phyloP scores from a whole-genome alignment of 2,329 filamentous ascomycete genomes.

The Curvularia hawaiiensis region DNA sequence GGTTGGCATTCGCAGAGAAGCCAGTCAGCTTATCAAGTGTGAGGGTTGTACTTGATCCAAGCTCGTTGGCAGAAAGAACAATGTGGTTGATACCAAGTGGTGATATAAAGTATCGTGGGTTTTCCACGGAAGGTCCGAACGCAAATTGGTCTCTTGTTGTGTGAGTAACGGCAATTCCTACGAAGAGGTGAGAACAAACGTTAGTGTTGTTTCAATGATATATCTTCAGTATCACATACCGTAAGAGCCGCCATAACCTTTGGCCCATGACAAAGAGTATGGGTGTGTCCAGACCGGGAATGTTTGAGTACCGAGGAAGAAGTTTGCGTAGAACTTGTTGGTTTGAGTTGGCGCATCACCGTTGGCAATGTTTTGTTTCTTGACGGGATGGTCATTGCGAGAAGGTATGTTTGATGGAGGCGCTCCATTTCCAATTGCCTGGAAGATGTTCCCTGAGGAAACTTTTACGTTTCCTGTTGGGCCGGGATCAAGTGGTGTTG shows the following conservation, averaged over 20 bases:
- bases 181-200: not conserved
- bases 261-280: conserved; percentile 53
- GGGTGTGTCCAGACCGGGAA: conserved; percentile 75
- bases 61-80: conserved; percentile 77
- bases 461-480: conserved; percentile 23
- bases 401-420: conserved; percentile 47
- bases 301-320: conserved; percentile 76
- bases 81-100: conserved; percentile 84
- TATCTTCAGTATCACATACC: conserved; percentile 51
- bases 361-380: conserved; percentile 47
- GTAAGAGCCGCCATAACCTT: conserved; percentile 67
- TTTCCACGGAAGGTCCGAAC: conserved; percentile 28
- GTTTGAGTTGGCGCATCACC: conserved; percentile 62
- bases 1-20: conserved; percentile 70
- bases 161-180: conserved; percentile 72
- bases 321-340: conserved; percentile 76
- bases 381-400: conserved; percentile 50
- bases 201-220: not conserved
- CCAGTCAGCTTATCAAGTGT: conserved; percentile 58
- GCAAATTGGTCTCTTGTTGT: conserved; percentile 71
- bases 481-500: conserved; percentile 38
- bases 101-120: conserved; percentile 75
- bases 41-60: conserved; percentile 65
- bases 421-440: conserved; percentile 47
- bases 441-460: conserved; percentile 46